A percentile compares a stretch with the other conserved stretches of the same genome.
Evolutionary conservation across 345 rosid species (phyloP).

Genomic region (Cardamine chenopodiifolia): DNA sequence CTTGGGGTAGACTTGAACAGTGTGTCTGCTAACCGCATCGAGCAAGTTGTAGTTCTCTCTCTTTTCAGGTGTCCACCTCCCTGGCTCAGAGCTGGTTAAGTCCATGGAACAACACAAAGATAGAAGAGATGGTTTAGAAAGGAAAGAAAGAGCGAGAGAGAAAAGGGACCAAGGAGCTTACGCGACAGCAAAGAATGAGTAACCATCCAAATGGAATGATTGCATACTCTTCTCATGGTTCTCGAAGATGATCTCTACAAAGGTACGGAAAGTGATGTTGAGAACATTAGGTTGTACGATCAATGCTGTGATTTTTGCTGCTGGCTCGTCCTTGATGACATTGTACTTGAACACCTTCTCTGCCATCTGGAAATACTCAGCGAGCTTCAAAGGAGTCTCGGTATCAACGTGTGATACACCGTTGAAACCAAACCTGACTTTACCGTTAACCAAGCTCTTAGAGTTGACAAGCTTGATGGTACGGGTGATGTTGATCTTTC

Average conservation of each 20-base stretch:
- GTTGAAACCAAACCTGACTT: conserved; percentile 59
- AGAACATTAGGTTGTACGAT: conserved; percentile 50
- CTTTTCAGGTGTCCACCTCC: conserved; percentile 71
- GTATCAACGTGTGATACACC: conserved; percentile 61
- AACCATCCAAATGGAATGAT: conserved; percentile 65
- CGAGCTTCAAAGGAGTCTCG: conserved; percentile 60
- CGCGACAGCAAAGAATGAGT: conserved; percentile 80
- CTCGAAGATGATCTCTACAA: conserved; percentile 74
- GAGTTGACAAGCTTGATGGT: conserved; percentile 60
- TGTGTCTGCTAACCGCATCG: conserved; percentile 83
- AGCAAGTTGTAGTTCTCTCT: conserved; percentile 73
- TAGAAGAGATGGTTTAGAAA: not conserved
- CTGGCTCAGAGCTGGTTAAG: conserved; percentile 58
- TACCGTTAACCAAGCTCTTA: conserved; percentile 42
- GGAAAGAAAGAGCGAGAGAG: not conserved
- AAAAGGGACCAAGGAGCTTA: conserved; percentile 41
- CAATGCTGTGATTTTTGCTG: conserved; percentile 28
- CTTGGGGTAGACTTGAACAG: conserved; percentile 75
- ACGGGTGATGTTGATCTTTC: conserved; percentile 61
- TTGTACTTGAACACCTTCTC: conserved; percentile 64
- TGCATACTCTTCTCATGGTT: conserved; percentile 67
- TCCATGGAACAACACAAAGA: conserved; percentile 10
- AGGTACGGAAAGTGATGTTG: conserved; percentile 66
- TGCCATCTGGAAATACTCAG: conserved; percentile 53
- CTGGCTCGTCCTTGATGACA: conserved; percentile 49